Evolutionary conservation across 2,329 filamentous ascomycete species (phyloP), one percentile per base, ranked within the genome.

Genomic region (Remersonia thermophila): DNA sequence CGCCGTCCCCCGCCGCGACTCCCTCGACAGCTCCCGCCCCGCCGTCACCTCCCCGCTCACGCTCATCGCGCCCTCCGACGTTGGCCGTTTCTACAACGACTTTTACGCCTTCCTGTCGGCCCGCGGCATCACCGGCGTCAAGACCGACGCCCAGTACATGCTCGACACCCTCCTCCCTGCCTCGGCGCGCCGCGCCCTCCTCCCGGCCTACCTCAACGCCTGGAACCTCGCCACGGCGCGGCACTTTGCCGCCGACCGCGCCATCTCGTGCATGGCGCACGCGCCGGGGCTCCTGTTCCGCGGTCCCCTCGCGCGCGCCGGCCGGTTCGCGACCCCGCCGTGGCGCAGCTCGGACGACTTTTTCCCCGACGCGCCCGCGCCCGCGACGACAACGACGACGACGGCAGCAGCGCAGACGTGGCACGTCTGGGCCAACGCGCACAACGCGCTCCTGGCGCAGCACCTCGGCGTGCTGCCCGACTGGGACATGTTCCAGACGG

Each of bases 231-330:
- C 83, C 1, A 76, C 78, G 20, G 20, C 20, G 5, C 20, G 20
- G 20, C 20, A 93, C 53, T 91, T 98, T 52, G 73, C 5, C 20
- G 9, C 75, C 48, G 74, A 71, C 33, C 80, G 77, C 47, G 74
- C 78, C 4, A 93, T 95, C 34, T 89, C 83, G 3, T 96, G 91
- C 74, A 96, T 96, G 87, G 91, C 86, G 0, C 83, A 91, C 56
- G 72, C 80, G 3, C 91, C 91, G 0, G 80, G 87, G 39, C 78
- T 89, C 13, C 66, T 96, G 8, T 95, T 94, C 59, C 77, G 86
- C 53, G 80, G 80, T 1, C 83, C 93, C 48, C 63, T 94, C 16
- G 82, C 82, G 1, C 73, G 67, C n/a, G 83, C 80, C 53, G 76
- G 77, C 33, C 83, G 20, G 5, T 83, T 0, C 66, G 74, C 0